Conservation (phyloP, 345 rosid genomes). For the Salix purpurea region DNA sequence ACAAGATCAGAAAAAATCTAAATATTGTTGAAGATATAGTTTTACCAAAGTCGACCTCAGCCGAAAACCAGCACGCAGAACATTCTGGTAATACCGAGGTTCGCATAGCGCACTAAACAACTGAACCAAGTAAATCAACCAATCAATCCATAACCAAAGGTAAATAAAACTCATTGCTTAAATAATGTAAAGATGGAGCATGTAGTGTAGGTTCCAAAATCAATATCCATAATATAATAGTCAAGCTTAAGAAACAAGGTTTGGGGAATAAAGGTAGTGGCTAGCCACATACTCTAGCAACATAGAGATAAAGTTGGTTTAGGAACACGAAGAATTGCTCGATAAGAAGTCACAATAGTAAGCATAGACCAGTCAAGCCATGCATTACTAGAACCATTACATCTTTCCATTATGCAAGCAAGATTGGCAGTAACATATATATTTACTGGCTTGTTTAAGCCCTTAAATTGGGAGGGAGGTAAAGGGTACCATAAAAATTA, state of each 20-base stretch:
- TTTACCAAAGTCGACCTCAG: slow-evolving; percentile 31
- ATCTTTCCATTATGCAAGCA: background rate
- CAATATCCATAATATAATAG: background rate
- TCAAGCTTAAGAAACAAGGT: background rate
- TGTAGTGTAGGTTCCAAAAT: background rate
- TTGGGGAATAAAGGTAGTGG: background rate
- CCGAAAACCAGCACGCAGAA: slow-evolving; percentile 27
- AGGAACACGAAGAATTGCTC: too few species aligned
- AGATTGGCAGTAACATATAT: background rate
- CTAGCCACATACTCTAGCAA: background rate
- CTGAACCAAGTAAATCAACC: slow-evolving; percentile 35
- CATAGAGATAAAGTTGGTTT: background rate
- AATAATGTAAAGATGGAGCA: background rate
- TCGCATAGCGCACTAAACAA: slow-evolving; percentile 33
- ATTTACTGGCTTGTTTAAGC: background rate
- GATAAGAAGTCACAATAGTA: background rate
- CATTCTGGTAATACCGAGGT: slow-evolving; percentile 33
- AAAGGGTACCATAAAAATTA: background rate
- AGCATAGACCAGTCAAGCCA: background rate
- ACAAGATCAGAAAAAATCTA: background rate
- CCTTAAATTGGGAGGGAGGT: background rate
- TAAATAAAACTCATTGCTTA: background rate
- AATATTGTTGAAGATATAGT: background rate
- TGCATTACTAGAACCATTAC: background rate
- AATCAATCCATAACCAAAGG: slow-evolving; percentile 6